Base-by-base conservation (phyloP, 2,329 filamentous ascomycete genomes). In the Pseudogymnoascus sp. region DNA sequence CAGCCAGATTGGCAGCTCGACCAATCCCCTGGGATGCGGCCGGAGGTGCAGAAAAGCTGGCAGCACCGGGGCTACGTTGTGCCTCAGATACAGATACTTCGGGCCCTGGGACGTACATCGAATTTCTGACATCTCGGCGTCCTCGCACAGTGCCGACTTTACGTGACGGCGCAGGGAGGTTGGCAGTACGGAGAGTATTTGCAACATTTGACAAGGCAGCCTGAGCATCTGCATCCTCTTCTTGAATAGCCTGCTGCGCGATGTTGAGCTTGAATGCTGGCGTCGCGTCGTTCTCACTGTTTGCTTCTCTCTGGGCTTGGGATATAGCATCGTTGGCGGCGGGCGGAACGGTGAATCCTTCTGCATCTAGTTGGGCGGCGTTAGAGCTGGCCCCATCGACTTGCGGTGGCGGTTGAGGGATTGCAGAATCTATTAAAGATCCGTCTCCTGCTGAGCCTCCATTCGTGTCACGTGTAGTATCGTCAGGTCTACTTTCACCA, bases 111-210 rank as follows among this genome's bases (percentile, higher is more conserved):
- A 93, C 82, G 72, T 95, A 93, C 62, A 96, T 87, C 1, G 93
- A 97, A 75, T 96, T 96, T 64, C 93, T 86, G 66, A 96, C 91
- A 73, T 97, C 93, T 72, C 95, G 85, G 65, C 95, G 89, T 61
- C 95, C 95, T 68, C 95, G 85, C 14, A 96, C 80, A 12, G 92
- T 97, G 53, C 90, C 89, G 12, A 84, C 78, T 70, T 86, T 89
- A 25, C 89, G 84, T 63, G 84, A 83, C 18, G 91, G 86, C 63
- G 86, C 83, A 25, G 77, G 76, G 74, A 82, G 75, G 76, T 85
- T 80, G 70, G 81, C 76, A 38, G 80, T 79, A 63, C 88, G 87
- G 38, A 96, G 78, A 1, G 88, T 89, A 70, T 87, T 91, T 31
- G 88, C 87, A 59, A 95, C 87, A 70, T 83, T 92, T 2, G 89